phyloP scores from a whole-genome alignment of 176 grass and related monocot genomes.

The Oryza longistaminata region DNA sequence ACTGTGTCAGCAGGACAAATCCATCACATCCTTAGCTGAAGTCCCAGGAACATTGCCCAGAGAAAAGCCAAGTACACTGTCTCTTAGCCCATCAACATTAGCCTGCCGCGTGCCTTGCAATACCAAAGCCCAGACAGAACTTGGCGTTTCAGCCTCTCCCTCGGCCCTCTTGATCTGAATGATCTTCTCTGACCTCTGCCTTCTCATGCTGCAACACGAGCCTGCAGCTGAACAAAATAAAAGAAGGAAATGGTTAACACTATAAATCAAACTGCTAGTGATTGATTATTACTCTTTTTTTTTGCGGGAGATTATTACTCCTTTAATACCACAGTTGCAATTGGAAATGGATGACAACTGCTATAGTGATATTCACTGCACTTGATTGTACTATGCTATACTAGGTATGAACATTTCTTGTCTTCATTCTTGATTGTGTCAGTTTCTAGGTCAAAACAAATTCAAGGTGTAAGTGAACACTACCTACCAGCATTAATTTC shows the following conservation, averaged over 20 bases:
- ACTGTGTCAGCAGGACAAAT: conserved; percentile 42
- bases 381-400: neutral
- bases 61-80: conserved; percentile 48
- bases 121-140: conserved; percentile 44
- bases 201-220: conserved; percentile 48
- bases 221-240: conserved; percentile 42
- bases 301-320: too few species aligned
- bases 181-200: conserved; percentile 58
- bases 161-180: conserved; percentile 54
- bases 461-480: neutral
- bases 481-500: conserved; percentile 53
- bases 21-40: conserved; percentile 56
- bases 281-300: conserved; percentile 8
- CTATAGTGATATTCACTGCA: neutral
- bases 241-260: conserved; percentile 12
- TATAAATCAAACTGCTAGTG: neutral
- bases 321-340: neutral
- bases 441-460: conserved; percentile 16
- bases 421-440: neutral
- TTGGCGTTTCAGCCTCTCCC: conserved; percentile 54
- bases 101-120: conserved; percentile 45
- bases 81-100: conserved; percentile 50
- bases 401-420: neutral
- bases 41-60: conserved; percentile 47
- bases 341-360: neutral